Base-by-base conservation (phyloP, 2,329 filamentous ascomycete genomes). In the Zalaria obscura region DNA sequence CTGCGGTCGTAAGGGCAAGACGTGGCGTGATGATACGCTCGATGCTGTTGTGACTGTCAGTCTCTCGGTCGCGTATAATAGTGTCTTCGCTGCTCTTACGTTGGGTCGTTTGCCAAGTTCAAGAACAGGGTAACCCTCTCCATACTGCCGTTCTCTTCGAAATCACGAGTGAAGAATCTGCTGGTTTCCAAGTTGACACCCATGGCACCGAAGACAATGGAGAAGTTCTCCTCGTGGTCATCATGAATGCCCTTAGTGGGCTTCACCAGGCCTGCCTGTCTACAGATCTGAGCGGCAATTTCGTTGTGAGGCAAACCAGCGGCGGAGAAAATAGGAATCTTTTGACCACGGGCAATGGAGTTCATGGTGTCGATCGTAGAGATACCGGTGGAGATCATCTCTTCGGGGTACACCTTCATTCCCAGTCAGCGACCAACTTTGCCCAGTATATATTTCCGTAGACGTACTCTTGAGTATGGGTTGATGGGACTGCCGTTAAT, bases 381-480 rank as follows among this genome's bases (percentile, higher is more conserved):
- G 64, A 98, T 98, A 78, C 91, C 91, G 38, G 91, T 98, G 31
- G 89, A 91, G 57, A 98, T 96, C 89, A 98, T 98, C 69, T 98
- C 93, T 70, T 98, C 91, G 57, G 91, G 91, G 62, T 98, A 98
- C 53, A 94, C 85, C 86, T 93, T 49, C 25, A 25, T 25, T 32
- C 27, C 28, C 26, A 8, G 35, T 35, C 11, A 35, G 31, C 40
- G 11, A 10, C 25, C 6, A 8, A 32, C 5, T 6, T 26, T 18
- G 5, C 26, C 31, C n/a, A 3, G 8, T 45, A 39, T 43, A 36
- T 25, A 44, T 18, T 8, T n/a, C 8, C 6, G 9, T 28, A 8
- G 40, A 58, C 76, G 55, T 75, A 93, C 89, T 72, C 91, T 79
- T 47, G 88, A 89, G 70, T 91, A 96, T 47, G 91, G 91, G 70